These are phyloP conservation scores for Vickermania ingenoplastis DNA, from an alignment of 208 protist genomes.

Conservation along the genomic window DNA sequence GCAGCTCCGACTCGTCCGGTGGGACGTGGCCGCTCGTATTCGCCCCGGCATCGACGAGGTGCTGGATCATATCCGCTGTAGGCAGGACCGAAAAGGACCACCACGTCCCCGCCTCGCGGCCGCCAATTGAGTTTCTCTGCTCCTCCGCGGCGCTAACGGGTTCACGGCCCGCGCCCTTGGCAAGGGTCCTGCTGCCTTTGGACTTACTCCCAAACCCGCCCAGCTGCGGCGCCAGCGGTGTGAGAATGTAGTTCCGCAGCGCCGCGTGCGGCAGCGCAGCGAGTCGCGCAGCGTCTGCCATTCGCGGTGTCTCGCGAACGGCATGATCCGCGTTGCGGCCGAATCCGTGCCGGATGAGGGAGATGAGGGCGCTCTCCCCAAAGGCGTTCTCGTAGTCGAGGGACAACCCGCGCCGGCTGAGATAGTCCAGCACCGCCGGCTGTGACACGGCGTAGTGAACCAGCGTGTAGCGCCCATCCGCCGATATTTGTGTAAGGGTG, in stretches of 20 bases:
- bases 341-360: constrained; percentile 65
- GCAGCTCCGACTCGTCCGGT: constrained; percentile 34
- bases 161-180: constrained; percentile 1
- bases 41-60: constrained; percentile 32
- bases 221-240: constrained; percentile 17
- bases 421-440: constrained; percentile 24
- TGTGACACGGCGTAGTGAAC: constrained; percentile 75
- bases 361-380: constrained; percentile 57
- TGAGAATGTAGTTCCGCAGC: constrained; percentile 73
- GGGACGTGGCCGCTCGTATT: constrained; percentile 34
- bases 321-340: constrained; percentile 45
- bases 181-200: neutral
- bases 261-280: constrained; percentile 22
- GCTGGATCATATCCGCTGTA: constrained; percentile 36
- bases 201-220: neutral
- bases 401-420: constrained; percentile 38
- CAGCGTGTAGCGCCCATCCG: constrained; percentile 77
- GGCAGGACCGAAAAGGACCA: constrained; percentile 28
- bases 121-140: constrained; percentile 17
- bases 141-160: neutral
- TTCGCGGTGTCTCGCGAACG: constrained; percentile 17
- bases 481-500: constrained; percentile 34
- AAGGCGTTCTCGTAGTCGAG: constrained; percentile 58
- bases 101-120: constrained; percentile 19
- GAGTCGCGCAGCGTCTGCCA: constrained; percentile 21